These are phyloP conservation scores for Solanum boliviense DNA, from an alignment of 257 asterid genomes.

Conservation along the genomic window DNA sequence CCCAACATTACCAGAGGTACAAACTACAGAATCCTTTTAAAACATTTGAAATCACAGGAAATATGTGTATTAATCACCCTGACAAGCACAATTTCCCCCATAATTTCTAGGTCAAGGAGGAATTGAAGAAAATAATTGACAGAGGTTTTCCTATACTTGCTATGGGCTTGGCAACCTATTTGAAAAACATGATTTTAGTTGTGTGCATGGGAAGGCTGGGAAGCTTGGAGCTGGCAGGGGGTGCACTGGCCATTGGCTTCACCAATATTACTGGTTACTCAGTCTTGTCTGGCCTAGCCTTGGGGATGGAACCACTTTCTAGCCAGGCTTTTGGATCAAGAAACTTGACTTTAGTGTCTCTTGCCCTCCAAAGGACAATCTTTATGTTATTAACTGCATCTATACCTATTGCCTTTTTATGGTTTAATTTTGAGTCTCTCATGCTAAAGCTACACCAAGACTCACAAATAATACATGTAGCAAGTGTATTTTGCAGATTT, in stretches of 20 bases:
- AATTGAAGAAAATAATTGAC: slow-evolving; percentile 51
- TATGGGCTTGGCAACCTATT: slow-evolving; percentile 67
- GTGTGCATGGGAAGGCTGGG: slow-evolving; percentile 91
- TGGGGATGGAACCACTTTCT: slow-evolving; percentile 96
- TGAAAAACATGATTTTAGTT: slow-evolving; percentile 76
- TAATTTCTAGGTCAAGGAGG: slow-evolving; percentile 50
- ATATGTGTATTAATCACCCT: slow-evolving; percentile 1
- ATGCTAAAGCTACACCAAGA: slow-evolving; percentile 77
- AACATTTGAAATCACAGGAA: slow-evolving; percentile 7
- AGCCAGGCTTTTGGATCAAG: slow-evolving; percentile 88
- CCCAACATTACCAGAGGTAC: slow-evolving; percentile 55
- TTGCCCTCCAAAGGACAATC: slow-evolving; percentile 59
- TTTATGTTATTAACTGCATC: slow-evolving; percentile 56
- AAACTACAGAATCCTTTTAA: slow-evolving; percentile 13
- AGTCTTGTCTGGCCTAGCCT: slow-evolving; percentile 74
- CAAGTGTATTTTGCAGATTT: slow-evolving; percentile 58
- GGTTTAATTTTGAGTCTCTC: slow-evolving; percentile 74
- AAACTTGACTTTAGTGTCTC: slow-evolving; percentile 39
- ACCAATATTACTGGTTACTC: slow-evolving; percentile 95
- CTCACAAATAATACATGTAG: slow-evolving; percentile 49
- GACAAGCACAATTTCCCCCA: neutral
- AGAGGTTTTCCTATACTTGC: slow-evolving; percentile 62
- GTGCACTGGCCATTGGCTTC: slow-evolving; percentile 93
- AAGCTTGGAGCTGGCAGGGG: slow-evolving; percentile 87
- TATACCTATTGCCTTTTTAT: slow-evolving; percentile 56